Percentiles rank a stretch among this genome's conserved stretches.
These are phyloP conservation scores for Pichia sp. DNA, from an alignment of 1,139 yeast genomes.

Conservation along the genomic window DNA sequence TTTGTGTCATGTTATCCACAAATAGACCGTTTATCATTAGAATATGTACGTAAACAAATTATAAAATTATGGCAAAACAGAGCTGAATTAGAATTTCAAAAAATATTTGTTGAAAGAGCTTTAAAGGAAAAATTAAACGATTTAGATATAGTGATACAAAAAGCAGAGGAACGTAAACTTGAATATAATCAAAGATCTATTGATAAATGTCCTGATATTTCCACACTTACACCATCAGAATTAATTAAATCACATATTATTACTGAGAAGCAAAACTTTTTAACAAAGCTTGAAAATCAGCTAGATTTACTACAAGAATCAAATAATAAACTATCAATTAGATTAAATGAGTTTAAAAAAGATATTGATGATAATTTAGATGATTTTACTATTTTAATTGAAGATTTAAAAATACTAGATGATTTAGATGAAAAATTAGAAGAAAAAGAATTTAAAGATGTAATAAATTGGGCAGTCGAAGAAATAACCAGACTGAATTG, in stretches of 20 bases:
- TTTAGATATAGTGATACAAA: conserved; percentile 57
- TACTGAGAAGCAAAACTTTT: conserved; percentile 4
- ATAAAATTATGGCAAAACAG: conserved; percentile 54
- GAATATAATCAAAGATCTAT: conserved; percentile 13
- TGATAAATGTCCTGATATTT: conserved; percentile 2
- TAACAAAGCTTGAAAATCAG: conserved; percentile 2
- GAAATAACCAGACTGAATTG: conserved; percentile 7
- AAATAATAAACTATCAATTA: conserved; percentile 1
- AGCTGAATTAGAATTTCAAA: conserved; percentile 56
- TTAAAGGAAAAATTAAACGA: conserved; percentile 52
- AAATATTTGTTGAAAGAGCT: conserved; percentile 59
- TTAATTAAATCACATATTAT: conserved; percentile 3
- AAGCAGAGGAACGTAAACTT: conserved; percentile 37
- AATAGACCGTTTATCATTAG: conserved; percentile 48
- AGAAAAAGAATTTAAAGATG: conserved; percentile 8
- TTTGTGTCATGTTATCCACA: conserved; percentile 63
- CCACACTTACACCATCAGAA: conserved; percentile 9
- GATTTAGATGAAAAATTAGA: conserved; percentile 5
- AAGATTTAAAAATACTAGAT: conserved; percentile 8
- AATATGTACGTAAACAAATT: conserved; percentile 56
- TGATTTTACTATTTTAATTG: conserved; percentile 2
- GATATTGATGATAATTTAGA: conserved; percentile 4
- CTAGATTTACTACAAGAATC: neutral
- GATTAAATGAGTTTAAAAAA: conserved; percentile 4
- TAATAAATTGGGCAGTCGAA: conserved; percentile 13